Conservation (phyloP, 2,329 filamentous ascomycete species). For the Beauveria sp. region DNA sequence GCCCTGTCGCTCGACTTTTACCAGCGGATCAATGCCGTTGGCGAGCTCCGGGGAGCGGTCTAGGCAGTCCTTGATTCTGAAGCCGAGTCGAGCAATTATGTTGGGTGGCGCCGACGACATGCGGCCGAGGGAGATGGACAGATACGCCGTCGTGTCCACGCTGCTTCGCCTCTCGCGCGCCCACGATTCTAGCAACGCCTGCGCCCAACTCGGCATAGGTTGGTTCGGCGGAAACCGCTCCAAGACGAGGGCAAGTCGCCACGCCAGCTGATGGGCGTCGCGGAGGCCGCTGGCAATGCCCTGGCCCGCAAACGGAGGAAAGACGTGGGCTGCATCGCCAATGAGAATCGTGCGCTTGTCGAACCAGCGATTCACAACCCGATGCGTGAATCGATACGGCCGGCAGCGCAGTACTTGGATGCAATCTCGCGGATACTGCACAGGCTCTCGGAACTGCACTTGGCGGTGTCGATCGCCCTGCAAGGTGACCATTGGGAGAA, state of each 20-base stretch:
- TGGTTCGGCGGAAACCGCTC: not conserved
- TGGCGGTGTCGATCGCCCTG: slow-evolving; percentile 4
- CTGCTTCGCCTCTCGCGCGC: slow-evolving; percentile 16
- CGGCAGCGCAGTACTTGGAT: slow-evolving; percentile 37
- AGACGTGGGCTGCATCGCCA: slow-evolving; percentile 45
- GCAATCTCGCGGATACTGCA: slow-evolving; percentile 36
- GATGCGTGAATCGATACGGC: slow-evolving; percentile 33
- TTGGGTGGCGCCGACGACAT: not conserved
- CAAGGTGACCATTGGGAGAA: slow-evolving; percentile 15
- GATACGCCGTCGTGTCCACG: slow-evolving; percentile 12
- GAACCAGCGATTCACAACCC: slow-evolving; percentile 40
- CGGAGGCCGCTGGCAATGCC: slow-evolving; percentile 28
- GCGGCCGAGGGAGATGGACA: not conserved
- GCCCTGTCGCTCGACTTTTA: slow-evolving; percentile 7
- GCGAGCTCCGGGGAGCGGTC: not conserved
- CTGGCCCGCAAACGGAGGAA: slow-evolving; percentile 38
- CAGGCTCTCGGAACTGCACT: not conserved
- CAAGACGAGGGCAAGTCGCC: slow-evolving; percentile 21
- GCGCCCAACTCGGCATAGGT: not conserved
- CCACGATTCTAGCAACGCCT: slow-evolving; percentile 12
- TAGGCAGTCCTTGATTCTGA: slow-evolving; percentile 5
- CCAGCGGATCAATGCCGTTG: slow-evolving; percentile 3
- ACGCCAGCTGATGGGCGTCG: slow-evolving; percentile 26
- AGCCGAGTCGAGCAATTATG: not conserved
- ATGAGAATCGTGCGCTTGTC: slow-evolving; percentile 32